phyloP scores from a whole-genome alignment of 148 eudicot genomes.

The Beta vulgaris region DNA sequence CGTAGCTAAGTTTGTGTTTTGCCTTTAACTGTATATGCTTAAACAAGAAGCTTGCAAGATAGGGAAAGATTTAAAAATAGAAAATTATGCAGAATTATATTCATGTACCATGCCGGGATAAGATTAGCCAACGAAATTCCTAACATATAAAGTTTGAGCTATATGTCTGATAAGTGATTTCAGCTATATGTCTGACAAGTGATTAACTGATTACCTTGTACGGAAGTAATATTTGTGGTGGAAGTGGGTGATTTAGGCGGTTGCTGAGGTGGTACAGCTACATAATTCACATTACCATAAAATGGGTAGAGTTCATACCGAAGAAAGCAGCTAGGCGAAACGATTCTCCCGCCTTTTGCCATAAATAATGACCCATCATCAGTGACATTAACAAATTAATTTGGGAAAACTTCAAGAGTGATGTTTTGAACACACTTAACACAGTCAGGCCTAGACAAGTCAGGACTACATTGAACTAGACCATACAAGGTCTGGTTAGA shows the following conservation, averaged over 20 bases:
- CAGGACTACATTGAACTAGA: constrained; percentile 32
- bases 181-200: too few relatives aligned
- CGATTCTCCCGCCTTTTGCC: constrained; percentile 28
- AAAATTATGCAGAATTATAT: too few relatives aligned
- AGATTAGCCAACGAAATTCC: too few relatives aligned
- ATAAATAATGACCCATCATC: too few relatives aligned
- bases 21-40: too few relatives aligned
- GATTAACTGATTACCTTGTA: constrained; percentile 10
- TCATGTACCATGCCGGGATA: too few relatives aligned
- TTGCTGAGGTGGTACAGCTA: not conserved
- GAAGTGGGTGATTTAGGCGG: not conserved
- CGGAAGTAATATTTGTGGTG: not conserved
- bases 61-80: too few relatives aligned
- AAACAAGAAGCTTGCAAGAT: too few relatives aligned
- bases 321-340: constrained; percentile 28
- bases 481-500: constrained; percentile 15
- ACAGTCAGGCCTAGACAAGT: constrained; percentile 23
- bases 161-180: too few relatives aligned
- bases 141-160: too few relatives aligned
- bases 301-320: constrained; percentile 34
- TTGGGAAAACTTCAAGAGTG: not conserved
- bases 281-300: constrained; percentile 21
- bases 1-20: too few relatives aligned
- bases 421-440: constrained; percentile 6
- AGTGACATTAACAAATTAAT: not conserved